Conservation (phyloP, 306 rosid species). For the Prunus fruticosa region DNA sequence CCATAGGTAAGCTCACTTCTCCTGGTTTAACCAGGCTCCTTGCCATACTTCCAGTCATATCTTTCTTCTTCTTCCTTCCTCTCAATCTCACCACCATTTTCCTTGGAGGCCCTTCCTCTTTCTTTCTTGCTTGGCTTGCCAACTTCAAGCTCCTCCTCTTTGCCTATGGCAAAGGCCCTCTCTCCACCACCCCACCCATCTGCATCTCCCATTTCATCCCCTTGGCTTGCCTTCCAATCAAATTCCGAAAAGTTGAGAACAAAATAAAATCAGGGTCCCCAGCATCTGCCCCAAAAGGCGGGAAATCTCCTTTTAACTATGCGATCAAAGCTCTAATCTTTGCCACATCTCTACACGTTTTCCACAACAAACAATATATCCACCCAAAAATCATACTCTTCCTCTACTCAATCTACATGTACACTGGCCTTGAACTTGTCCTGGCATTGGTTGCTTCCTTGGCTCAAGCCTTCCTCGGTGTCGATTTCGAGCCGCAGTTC, state of each 20-base stretch:
- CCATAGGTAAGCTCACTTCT: slow-evolving; percentile 20
- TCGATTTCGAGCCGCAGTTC: slow-evolving; percentile 64
- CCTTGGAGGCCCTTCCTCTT: slow-evolving; percentile 27
- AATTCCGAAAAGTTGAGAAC: slow-evolving; percentile 19
- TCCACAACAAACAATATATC: slow-evolving; percentile 22
- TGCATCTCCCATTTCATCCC: slow-evolving; percentile 45
- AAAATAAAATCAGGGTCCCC: neutral
- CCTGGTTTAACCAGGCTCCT: slow-evolving; percentile 26
- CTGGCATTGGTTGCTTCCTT: slow-evolving; percentile 34
- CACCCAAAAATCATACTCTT: slow-evolving; percentile 37
- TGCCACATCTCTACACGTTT: slow-evolving; percentile 20
- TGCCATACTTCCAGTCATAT: slow-evolving; percentile 17
- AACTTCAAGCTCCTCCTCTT: slow-evolving; percentile 51
- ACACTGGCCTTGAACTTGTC: slow-evolving; percentile 42
- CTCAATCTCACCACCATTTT: slow-evolving; percentile 23
- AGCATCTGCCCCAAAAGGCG: slow-evolving; percentile 1
- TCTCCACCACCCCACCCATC: slow-evolving; percentile 26
- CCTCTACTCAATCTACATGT: slow-evolving; percentile 44
- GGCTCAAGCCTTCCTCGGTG: slow-evolving; percentile 37
- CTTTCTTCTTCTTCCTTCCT: slow-evolving; percentile 36
- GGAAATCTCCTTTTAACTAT: slow-evolving; percentile 16
- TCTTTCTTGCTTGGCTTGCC: slow-evolving; percentile 46
- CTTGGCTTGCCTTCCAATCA: slow-evolving; percentile 68
- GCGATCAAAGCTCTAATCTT: slow-evolving; percentile 26
- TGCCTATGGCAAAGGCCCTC: slow-evolving; percentile 34